These are phyloP conservation scores for Mycena filopes DNA, from an alignment of 768 basidiomycete genomes.

Conservation along the genomic window DNA sequence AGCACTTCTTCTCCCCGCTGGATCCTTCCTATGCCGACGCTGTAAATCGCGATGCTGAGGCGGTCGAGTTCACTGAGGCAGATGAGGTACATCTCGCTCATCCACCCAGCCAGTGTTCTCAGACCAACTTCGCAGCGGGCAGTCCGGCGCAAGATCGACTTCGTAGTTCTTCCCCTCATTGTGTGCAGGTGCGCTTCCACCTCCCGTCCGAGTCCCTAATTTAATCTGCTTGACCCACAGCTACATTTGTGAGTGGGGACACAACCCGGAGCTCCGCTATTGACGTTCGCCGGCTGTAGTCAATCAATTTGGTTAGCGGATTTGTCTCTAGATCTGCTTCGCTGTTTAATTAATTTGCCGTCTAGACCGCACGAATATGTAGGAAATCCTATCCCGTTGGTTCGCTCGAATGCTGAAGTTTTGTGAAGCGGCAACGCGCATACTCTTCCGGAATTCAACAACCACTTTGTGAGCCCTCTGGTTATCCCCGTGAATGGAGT, in stretches of 20 bases:
- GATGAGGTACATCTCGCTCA: constrained; percentile 52
- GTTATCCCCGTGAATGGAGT: neutral
- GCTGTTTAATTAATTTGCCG: constrained; percentile 3
- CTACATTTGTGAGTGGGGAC: constrained; percentile 57
- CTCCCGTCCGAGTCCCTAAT: neutral
- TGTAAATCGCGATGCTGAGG: constrained; percentile 60
- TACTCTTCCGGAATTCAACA: constrained; percentile 61
- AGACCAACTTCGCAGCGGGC: constrained; percentile 41
- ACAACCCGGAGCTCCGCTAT: constrained; percentile 6
- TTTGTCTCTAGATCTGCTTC: neutral
- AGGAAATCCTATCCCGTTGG: constrained; percentile 22
- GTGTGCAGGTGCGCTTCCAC: constrained; percentile 57
- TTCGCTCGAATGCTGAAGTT: neutral
- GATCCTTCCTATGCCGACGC: constrained; percentile 59
- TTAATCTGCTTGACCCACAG: constrained; percentile 37
- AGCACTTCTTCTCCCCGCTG: constrained; percentile 59
- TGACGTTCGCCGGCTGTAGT: constrained; percentile 37
- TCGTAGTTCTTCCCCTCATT: constrained; percentile 60
- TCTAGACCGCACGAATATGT: constrained; percentile 69
- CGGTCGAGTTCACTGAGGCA: constrained; percentile 58
- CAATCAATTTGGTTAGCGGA: constrained; percentile 57
- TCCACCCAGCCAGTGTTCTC: neutral
- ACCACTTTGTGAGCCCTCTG: constrained; percentile 55
- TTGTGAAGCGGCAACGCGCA: constrained; percentile 61
- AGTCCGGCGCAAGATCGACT: constrained; percentile 63